Base-by-base conservation (phyloP, 2,329 filamentous ascomycete genomes). In the Chrysoporthe deuterocubensis region DNA sequence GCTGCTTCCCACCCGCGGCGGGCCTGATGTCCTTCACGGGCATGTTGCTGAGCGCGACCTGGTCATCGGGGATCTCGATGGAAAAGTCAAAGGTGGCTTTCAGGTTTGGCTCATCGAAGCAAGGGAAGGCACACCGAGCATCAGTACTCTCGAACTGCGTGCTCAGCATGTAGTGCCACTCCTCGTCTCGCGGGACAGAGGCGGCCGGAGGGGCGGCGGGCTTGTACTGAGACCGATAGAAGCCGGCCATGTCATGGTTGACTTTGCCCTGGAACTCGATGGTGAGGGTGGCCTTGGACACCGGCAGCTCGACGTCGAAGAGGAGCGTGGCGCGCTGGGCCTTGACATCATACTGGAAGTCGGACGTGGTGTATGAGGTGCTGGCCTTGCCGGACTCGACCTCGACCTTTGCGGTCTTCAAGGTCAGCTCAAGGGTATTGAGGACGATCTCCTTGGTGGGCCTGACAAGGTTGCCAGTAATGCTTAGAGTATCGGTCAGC, bases 61-160 rank as follows among this genome's bases (percentile, higher is more conserved):
- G 91, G 72, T 95, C 93, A 59, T 91, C 90, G 18, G 96, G 95
- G 59, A 97, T 87, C 81, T 98, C 95, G 71, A 99, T 91, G 75
- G 94, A 87, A 69, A 99, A 92, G 78, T 97, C 94, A 76, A 97
- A 98, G 2, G 94, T 95, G 13, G 96, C 93, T 82, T 99, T 99
- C 71, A 98, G 86, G 75, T 97, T 97, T 54, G 96, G 96, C 82
- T 99, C 96, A 76, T 99, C 96, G 76, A 98, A 98, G 82, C 96
- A 99, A 60, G 96, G 96, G 81, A 99, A 97, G 9, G 96, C 95
- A 72, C 94, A 87, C 72, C 96, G 91, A 70, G 96, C 96, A 81
- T 99, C 96, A 76, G 94, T 97, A 58, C 94, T 91, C 83, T 99
- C 96, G 76, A 99, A 99, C 78, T 99, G 96, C 61, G 96, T 99